phyloP scores from a whole-genome alignment of 352 stramenopile species.

The Phytophthora boehmeriae region DNA sequence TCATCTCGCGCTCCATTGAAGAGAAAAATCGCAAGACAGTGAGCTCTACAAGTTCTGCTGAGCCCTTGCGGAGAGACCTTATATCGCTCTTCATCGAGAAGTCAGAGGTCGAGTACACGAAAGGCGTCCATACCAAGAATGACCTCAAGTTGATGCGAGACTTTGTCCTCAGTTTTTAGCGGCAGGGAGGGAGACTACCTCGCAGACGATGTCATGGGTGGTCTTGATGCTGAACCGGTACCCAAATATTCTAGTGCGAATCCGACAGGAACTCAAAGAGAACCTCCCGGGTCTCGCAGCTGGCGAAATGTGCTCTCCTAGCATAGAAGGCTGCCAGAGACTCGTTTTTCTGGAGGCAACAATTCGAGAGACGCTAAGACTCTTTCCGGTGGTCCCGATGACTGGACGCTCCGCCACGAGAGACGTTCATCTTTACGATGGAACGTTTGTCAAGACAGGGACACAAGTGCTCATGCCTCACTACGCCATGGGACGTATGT shows the following conservation, averaged over 20 bases:
- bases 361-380: slow-evolving; percentile 56
- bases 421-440: slow-evolving; percentile 71
- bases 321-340: slow-evolving; percentile 40
- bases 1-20: slow-evolving; percentile 44
- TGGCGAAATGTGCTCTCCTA: slow-evolving; percentile 22
- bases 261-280: slow-evolving; percentile 45
- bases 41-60: background rate
- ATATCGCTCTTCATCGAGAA: slow-evolving; percentile 63
- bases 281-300: slow-evolving; percentile 50
- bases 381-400: slow-evolving; percentile 68
- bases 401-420: slow-evolving; percentile 51
- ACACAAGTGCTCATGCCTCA: slow-evolving; percentile 63
- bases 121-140: slow-evolving; percentile 29
- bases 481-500: slow-evolving; percentile 65
- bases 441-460: slow-evolving; percentile 62
- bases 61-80: slow-evolving; percentile 38
- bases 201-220: slow-evolving; percentile 71
- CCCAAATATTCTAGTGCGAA: slow-evolving; percentile 44
- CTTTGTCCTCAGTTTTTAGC: slow-evolving; percentile 80
- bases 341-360: slow-evolving; percentile 59
- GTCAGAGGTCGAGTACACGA: slow-evolving; percentile 32
- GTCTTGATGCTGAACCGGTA: slow-evolving; percentile 58
- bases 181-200: slow-evolving; percentile 78
- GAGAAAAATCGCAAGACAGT: slow-evolving; percentile 25
- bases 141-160: slow-evolving; percentile 71